Conservation (phyloP, 2,329 filamentous ascomycete species). For the Cordyceps cicadae region DNA sequence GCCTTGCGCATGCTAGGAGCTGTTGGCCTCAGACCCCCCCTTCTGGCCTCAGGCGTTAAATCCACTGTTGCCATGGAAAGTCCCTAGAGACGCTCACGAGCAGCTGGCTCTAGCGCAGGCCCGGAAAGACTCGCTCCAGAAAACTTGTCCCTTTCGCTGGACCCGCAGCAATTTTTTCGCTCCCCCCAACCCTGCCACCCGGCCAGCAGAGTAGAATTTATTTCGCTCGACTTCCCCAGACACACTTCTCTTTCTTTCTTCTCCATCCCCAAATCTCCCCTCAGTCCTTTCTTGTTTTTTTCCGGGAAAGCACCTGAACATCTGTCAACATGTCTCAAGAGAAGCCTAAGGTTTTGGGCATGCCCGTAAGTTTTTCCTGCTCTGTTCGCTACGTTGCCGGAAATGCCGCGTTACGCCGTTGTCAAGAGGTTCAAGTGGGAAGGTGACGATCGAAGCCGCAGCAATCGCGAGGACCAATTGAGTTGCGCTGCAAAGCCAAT, state of each 20-base stretch:
- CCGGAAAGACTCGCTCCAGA: conserved; percentile 49
- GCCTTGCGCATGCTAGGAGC: not conserved
- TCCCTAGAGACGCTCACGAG: not conserved
- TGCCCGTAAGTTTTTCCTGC: conserved; percentile 48
- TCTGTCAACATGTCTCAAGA: conserved; percentile 46
- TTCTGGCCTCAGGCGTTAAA: conserved; percentile 12
- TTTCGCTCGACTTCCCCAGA: conserved; percentile 30
- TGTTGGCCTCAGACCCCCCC: conserved; percentile 2
- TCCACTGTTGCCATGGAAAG: conserved; percentile 15
- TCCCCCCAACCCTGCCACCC: conserved; percentile 34
- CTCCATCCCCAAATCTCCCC: conserved; percentile 49
- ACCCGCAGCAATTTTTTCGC: conserved; percentile 43
- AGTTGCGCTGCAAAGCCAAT: conserved; percentile 13
- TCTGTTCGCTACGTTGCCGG: conserved; percentile 13
- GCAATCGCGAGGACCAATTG: conserved; percentile 14
- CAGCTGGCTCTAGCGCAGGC: conserved; percentile 20
- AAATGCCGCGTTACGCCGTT: conserved; percentile 23
- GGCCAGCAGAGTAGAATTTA: conserved; percentile 37
- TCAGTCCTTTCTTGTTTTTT: conserved; percentile 47
- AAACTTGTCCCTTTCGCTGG: conserved; percentile 32
- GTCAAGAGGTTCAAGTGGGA: conserved; percentile 16
- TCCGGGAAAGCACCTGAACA: conserved; percentile 31
- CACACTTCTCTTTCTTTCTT: conserved; percentile 32
- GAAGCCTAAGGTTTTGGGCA: conserved; percentile 55
- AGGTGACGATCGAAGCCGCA: not conserved